Base-by-base conservation (phyloP, 1,284 basidiomycete genomes). In the Pseudozyma thailandica region DNA sequence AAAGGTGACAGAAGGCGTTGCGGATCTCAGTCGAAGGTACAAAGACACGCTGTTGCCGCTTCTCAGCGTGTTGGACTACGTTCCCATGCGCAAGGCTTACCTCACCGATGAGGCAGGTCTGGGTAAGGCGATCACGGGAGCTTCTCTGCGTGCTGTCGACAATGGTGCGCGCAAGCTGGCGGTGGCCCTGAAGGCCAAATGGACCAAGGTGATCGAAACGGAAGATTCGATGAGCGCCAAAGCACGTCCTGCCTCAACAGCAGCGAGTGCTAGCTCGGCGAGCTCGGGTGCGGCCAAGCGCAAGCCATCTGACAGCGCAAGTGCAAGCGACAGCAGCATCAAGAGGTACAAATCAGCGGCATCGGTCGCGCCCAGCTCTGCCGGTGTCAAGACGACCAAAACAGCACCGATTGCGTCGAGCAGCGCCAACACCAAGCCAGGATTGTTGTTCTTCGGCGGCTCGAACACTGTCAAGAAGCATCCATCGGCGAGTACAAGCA, bases 81-180 rank as follows among this genome's bases (percentile, higher is more conserved):
- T 70, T 8, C 62, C 69, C 1, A 73, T 78, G 45, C 48, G 53
- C 43, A 49, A 47, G 6, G 71, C 58, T 1, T 73, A 78, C 33
- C 70, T 78, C 27, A 65, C 52, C 27, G 76, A 78, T 39, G 74
- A 76, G 31, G 69, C 73, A 25, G 65, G 60, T 1, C 56, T 76
- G 3, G 76, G 72, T 6, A 74, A 74, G 31, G 53, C 71, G 15
- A 72, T 78, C 31, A 68, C 68, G 3, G 76, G 68, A 7, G 72
- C 61, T 6, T 59, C 59, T 7, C 47, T 61, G 2, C 74, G 76
- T 13, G 61, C 69, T 2, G 55, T 49, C 7, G 66, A 58, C 12
- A 51, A 56, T 4, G 31, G 46, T 6, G 74, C 72, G 12, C 61
- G 59, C 9, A 52, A 54, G 31, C 25, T 68, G 6, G 74, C 76